Evolutionary conservation across 768 basidiomycete genomes (phyloP).

Genomic region (Mycena venus): DNA sequence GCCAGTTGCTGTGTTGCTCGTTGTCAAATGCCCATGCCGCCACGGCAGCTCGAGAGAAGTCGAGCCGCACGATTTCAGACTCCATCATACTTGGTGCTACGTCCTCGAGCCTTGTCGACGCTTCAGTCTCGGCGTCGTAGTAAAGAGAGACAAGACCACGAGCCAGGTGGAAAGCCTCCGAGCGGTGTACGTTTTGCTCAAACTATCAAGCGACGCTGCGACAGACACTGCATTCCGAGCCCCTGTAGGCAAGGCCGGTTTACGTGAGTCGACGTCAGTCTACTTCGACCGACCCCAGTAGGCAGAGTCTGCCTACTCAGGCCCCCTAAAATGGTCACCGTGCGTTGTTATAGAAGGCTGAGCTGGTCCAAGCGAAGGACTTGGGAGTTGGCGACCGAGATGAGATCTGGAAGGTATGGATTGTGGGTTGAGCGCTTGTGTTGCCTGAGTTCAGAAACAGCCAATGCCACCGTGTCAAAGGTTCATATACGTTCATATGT

Average conservation of each 20-base stretch:
- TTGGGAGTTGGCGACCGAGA: too few relatives aligned
- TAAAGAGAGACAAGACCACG: slow-evolving; percentile 21
- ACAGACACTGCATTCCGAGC: slow-evolving; percentile 15
- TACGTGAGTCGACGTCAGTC: background rate
- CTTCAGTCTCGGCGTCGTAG: slow-evolving; percentile 18
- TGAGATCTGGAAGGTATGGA: too few relatives aligned
- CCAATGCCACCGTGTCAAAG: too few relatives aligned
- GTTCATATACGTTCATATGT: too few relatives aligned
- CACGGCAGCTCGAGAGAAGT: slow-evolving; percentile 26
- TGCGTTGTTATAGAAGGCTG: too few relatives aligned
- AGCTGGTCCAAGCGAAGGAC: too few relatives aligned
- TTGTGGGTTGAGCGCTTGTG: too few relatives aligned
- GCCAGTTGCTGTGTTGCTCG: slow-evolving; percentile 24
- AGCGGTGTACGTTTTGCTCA: slow-evolving; percentile 16
- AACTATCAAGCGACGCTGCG: slow-evolving; percentile 4
- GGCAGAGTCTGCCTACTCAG: slow-evolving; percentile 7
- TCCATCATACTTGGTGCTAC: slow-evolving; percentile 21
- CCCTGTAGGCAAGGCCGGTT: background rate
- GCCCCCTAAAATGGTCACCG: slow-evolving; percentile 14
- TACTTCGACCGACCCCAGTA: slow-evolving; percentile 1
- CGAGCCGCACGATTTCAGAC: slow-evolving; percentile 24
- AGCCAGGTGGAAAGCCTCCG: slow-evolving; percentile 12
- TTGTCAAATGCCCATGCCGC: slow-evolving; percentile 19
- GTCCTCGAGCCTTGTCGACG: slow-evolving; percentile 18
- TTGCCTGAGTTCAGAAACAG: too few relatives aligned